phyloP scores from a whole-genome alignment of 805 yeast species.

The Wickerhamomyces pijperi region DNA sequence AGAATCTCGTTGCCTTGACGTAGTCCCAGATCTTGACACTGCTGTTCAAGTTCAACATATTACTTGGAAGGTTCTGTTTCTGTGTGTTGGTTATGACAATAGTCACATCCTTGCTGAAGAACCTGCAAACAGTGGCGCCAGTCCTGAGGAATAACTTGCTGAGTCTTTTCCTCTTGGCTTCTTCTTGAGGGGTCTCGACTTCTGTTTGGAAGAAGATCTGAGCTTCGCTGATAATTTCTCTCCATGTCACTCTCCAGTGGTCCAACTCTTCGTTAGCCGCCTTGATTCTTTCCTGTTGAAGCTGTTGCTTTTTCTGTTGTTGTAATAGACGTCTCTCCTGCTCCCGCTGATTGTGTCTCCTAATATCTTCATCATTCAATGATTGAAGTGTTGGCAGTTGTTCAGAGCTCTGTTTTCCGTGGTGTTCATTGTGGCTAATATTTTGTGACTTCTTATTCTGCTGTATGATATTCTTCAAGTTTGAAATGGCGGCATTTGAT shows the following conservation, averaged over 20 bases:
- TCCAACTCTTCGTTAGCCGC: conserved; percentile 19
- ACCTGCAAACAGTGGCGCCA: conserved; percentile 47
- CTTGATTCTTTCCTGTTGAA: background rate
- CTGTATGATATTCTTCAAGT: too few species aligned
- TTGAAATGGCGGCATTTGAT: too few species aligned
- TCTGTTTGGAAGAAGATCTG: conserved; percentile 36
- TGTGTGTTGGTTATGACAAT: conserved; percentile 67
- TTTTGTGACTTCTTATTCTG: too few species aligned
- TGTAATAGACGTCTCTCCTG: conserved; percentile 3
- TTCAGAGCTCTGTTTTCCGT: too few species aligned
- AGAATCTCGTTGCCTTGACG: conserved; percentile 74
- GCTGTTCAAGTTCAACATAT: conserved; percentile 31
- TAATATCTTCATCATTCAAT: too few species aligned
- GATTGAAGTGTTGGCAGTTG: too few species aligned
- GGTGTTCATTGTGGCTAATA: too few species aligned
- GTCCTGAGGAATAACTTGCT: conserved; percentile 17
- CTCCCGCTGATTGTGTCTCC: too few species aligned
- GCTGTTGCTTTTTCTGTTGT: conserved; percentile 6
- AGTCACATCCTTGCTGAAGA: conserved; percentile 49
- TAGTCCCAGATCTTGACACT: conserved; percentile 70
- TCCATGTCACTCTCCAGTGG: conserved; percentile 54
- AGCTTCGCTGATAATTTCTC: conserved; percentile 42
- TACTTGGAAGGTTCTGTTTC: conserved; percentile 35
- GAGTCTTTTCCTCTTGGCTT: conserved; percentile 21
- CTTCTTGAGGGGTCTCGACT: conserved; percentile 16